Percentiles rank a stretch among this genome's conserved stretches.
phyloP scores from a whole-genome alignment of 192 early-diverging fungal species.

The Entophlyctis helioformis region DNA sequence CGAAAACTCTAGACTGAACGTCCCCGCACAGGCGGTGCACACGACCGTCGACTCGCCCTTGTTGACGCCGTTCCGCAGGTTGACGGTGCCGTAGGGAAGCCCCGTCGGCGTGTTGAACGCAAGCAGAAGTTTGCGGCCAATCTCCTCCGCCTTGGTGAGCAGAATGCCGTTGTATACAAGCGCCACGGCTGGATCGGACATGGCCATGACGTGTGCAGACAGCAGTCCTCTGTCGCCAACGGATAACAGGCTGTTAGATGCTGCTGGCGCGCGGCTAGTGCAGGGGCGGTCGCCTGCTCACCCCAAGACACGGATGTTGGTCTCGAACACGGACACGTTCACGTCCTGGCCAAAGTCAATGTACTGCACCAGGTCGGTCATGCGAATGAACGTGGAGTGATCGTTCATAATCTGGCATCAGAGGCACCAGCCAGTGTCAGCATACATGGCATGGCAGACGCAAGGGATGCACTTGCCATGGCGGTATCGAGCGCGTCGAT shows the following conservation, averaged over 20 bases:
- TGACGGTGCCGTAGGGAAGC: constrained; percentile 56
- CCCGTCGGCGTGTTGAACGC: constrained; percentile 71
- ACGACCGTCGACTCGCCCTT: constrained; percentile 49
- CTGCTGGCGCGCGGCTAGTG: too few species aligned
- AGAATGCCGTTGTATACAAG: constrained; percentile 57
- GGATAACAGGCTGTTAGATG: too few species aligned
- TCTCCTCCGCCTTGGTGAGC: constrained; percentile 53
- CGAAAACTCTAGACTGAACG: constrained; percentile 75
- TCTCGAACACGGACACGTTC: constrained; percentile 80
- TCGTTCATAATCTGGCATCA: too few species aligned
- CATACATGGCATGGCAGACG: too few species aligned
- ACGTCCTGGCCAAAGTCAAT: constrained; percentile 62
- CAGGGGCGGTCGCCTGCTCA: too few species aligned
- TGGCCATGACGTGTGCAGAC: constrained; percentile 69
- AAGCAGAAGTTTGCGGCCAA: constrained; percentile 61
- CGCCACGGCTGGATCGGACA: constrained; percentile 41
- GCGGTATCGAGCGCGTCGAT: too few species aligned
- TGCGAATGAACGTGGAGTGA: constrained; percentile 50
- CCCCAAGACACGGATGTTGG: constrained; percentile 73
- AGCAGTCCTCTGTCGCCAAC: constrained; percentile 34
- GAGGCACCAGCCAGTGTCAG: too few species aligned
- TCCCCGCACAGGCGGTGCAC: constrained; percentile 68
- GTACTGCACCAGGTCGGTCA: constrained; percentile 36
- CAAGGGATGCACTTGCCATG: too few species aligned
- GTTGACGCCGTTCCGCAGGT: constrained; percentile 56